Conservation (phyloP, 176 grass and related monocot species). For the Puya raimondii region DNA sequence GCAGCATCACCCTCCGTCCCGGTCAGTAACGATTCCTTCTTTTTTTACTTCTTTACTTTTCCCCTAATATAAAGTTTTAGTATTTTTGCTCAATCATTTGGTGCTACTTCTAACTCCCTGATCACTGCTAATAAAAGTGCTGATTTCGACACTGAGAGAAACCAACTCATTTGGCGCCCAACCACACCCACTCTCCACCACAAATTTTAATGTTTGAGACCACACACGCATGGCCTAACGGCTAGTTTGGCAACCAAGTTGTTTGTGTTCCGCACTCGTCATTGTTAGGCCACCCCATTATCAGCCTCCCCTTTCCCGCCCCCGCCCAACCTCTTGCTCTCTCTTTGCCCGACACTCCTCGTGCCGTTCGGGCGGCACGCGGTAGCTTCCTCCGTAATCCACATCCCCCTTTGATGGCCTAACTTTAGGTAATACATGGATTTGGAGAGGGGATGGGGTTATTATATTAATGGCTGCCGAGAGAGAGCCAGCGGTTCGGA, state of each 20-base stretch:
- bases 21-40: too few species aligned
- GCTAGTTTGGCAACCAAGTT: conserved; percentile 25
- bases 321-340: conserved; percentile 22
- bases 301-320: conserved; percentile 11
- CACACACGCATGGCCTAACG: conserved; percentile 5
- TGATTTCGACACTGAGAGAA: neutral
- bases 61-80: too few species aligned
- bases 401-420: conserved; percentile 1
- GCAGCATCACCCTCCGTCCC: too few species aligned
- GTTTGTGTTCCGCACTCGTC: neutral
- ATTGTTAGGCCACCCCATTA: conserved; percentile 22
- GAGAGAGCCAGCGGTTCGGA: neutral
- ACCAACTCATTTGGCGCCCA: conserved; percentile 8
- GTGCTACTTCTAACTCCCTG: too few species aligned
- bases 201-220: neutral
- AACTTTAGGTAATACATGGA: neutral
- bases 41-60: too few species aligned
- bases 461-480: neutral
- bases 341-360: conserved; percentile 37
- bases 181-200: neutral
- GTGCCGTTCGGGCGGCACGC: conserved; percentile 6
- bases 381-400: neutral
- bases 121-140: neutral
- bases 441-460: neutral
- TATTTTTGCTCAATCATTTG: too few species aligned